phyloP scores from a whole-genome alignment of 2,329 filamentous ascomycete species.

The Achaetomium macrosporum region DNA sequence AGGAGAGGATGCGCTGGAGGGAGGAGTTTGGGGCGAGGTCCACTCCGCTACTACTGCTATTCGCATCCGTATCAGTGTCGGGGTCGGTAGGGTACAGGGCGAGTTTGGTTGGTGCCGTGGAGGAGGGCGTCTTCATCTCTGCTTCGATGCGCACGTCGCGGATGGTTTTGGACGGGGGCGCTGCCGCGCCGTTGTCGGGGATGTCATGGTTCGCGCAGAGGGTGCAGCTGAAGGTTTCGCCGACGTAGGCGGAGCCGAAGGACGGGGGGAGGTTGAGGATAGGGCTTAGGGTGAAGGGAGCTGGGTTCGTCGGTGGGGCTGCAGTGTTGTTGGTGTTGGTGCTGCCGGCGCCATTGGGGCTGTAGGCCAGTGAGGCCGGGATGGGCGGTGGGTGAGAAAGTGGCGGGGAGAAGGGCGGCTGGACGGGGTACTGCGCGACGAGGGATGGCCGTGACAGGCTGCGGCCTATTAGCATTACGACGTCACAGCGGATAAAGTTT shows the following conservation, averaged over 20 bases:
- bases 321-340: background rate
- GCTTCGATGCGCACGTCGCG: constrained; percentile 77
- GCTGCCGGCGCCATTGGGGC: constrained; percentile 21
- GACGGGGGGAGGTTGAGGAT: constrained; percentile 79
- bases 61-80: background rate
- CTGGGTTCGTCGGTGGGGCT: constrained; percentile 40
- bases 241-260: constrained; percentile 92
- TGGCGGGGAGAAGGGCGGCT: constrained; percentile 37
- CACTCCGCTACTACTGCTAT: background rate
- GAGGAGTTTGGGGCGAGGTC: constrained; percentile 60
- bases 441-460: constrained; percentile 80
- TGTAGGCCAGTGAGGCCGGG: constrained; percentile 70
- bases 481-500: background rate
- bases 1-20: constrained; percentile 73
- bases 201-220: constrained; percentile 91
- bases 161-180: constrained; percentile 44
- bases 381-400: constrained; percentile 44
- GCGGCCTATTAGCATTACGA: constrained; percentile 5
- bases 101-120: constrained; percentile 16
- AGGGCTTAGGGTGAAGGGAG: constrained; percentile 54
- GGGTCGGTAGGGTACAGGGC: constrained; percentile 1
- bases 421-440: constrained; percentile 61
- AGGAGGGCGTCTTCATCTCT: constrained; percentile 88
- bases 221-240: constrained; percentile 90
- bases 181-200: constrained; percentile 18